phyloP scores from a whole-genome alignment of 2,329 filamentous ascomycete genomes.

The Fusarium verticillioides region DNA sequence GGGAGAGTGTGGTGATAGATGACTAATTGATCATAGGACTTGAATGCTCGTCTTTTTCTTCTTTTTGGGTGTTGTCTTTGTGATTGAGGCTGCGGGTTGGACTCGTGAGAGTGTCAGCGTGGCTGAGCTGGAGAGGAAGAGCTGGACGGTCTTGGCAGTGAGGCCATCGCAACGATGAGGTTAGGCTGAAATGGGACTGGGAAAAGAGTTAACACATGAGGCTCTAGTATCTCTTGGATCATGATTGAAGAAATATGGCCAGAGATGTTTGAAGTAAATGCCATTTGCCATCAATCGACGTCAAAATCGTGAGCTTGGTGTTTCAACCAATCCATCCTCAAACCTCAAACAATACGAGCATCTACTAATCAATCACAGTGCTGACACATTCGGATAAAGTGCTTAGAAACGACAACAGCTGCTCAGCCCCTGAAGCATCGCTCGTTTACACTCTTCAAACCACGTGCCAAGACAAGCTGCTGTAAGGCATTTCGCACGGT shows the following conservation, averaged over 20 bases:
- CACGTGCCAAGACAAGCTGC: not conserved
- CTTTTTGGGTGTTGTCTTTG: not conserved
- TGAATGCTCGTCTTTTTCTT: too few relatives aligned
- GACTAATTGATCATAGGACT: too few relatives aligned
- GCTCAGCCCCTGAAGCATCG: not conserved
- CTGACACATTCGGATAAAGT: not conserved
- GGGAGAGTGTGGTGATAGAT: too few relatives aligned
- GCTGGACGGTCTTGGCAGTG: not conserved
- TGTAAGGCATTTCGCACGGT: not conserved
- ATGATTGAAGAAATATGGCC: not conserved
- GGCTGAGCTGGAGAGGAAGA: not conserved
- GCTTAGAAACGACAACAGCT: not conserved
- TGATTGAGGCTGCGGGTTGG: not conserved
- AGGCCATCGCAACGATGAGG: not conserved
- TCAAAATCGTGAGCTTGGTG: not conserved
- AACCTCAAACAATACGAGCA: not conserved
- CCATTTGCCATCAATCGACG: not conserved
- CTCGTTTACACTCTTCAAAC: not conserved
- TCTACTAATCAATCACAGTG: not conserved
- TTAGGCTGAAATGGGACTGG: rapidly evolving
- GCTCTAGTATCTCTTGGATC: too few relatives aligned
- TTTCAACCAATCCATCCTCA: not conserved
- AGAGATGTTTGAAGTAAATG: not conserved
- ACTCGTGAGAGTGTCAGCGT: not conserved
- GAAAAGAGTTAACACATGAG: too few relatives aligned